Conservation (phyloP, 2,329 filamentous ascomycete genomes). For the Curvularia sp. region DNA sequence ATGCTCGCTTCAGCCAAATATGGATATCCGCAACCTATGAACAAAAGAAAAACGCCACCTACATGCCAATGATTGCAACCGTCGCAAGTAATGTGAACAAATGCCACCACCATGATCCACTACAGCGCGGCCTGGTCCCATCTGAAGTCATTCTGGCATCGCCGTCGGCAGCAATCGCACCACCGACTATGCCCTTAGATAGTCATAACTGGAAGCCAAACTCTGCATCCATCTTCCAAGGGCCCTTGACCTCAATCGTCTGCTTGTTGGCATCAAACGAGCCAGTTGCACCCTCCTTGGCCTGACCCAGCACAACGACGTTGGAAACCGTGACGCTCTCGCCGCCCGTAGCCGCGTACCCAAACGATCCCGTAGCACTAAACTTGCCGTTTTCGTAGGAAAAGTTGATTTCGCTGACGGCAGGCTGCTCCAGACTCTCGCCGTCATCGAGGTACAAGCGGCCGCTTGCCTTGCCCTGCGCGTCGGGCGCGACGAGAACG, state of each 20-base stretch:
- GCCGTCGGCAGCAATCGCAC: not conserved
- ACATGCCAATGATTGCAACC: slow-evolving; percentile 3
- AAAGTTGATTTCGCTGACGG: slow-evolving; percentile 67
- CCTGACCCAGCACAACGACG: slow-evolving; percentile 42
- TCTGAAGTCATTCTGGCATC: not conserved
- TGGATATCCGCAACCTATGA: not conserved
- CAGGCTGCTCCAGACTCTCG: slow-evolving; percentile 66
- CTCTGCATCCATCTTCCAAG: slow-evolving; percentile 37
- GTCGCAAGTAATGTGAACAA: not conserved
- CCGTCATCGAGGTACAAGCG: slow-evolving; percentile 81
- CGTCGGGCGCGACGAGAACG: slow-evolving; percentile 71
- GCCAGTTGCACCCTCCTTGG: slow-evolving; percentile 22
- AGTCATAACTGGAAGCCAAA: slow-evolving; percentile 33
- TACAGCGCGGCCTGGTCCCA: not conserved
- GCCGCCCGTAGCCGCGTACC: slow-evolving; percentile 48
- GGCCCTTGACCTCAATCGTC: slow-evolving; percentile 34
- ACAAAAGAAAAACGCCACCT: slow-evolving; percentile 1
- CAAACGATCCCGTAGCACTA: slow-evolving; percentile 61
- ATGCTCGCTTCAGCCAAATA: not conserved
- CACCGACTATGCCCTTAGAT: not conserved
- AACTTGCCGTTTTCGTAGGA: slow-evolving; percentile 63
- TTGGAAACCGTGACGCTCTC: slow-evolving; percentile 38
- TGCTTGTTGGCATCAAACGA: slow-evolving; percentile 24
- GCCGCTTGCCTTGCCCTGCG: slow-evolving; percentile 69
- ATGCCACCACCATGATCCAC: not conserved